Evolutionary conservation across 2,329 filamentous ascomycete genomes (phyloP), one percentile per base, ranked within the genome.

Genomic region (Epicoccum nigrum): DNA sequence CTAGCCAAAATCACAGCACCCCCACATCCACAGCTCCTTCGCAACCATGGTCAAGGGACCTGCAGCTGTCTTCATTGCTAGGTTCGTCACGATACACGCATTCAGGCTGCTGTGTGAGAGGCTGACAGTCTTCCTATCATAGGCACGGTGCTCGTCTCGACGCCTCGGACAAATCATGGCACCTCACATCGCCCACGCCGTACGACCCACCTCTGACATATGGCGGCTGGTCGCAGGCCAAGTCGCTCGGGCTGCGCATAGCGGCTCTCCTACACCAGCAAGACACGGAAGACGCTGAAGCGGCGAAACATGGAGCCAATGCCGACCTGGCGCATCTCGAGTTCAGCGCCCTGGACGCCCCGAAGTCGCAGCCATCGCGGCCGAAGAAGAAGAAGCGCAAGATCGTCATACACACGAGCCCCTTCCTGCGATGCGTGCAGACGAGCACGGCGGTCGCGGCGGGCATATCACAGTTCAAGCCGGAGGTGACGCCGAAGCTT

Each of bases 151-250:
- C 92, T 64, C 88, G 94, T 62, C 87, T 99, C 51, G 94, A 99
- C 73, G 91, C 91, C 48, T 92, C 92, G 56, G 92, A 99, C 80
- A 92, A 92, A 71, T 86, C 90, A 73, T 99, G 94, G 94, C 91
- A 97, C 73, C 82, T 96, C 46, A 89, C 89, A 23, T 96, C 94
- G 5, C 89, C 92, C 1, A 92, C 91, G 5, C 94, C 94, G 2
- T 99, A 97, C 79, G 93, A 99, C 61, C 90, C 94, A 60, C 94
- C 94, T 41, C 81, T 99, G 51, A 96, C 92, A 2, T 97, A 97
- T 70, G 90, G 90, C 62, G 94, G 94, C 59, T 97, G 94, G 89
- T 84, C 87, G 12, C 94, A 97, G 74, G 87, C 89, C 45, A 86
- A 89, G 63, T 85, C 87, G 4, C 83, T 97, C 19, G 94, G 94